Evolutionary conservation across 768 basidiomycete species (phyloP).

Genomic region (Kwoniella botswanensis): DNA sequence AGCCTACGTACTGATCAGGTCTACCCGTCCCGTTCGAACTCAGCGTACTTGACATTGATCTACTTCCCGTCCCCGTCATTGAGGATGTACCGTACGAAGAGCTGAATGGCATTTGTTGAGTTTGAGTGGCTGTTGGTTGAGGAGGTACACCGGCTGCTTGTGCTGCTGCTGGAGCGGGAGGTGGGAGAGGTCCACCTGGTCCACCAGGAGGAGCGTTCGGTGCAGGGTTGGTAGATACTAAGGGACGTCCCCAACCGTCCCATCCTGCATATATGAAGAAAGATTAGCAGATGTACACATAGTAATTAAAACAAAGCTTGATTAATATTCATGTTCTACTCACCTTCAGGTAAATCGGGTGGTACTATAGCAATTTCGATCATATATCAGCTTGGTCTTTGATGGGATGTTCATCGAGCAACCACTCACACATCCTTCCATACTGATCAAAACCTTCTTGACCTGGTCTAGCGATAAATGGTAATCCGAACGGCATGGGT

Average conservation of each 20-base stretch:
- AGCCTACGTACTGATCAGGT: slow-evolving; percentile 52
- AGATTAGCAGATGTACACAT: too few species aligned
- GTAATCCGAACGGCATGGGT: slow-evolving; percentile 52
- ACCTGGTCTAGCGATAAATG: slow-evolving; percentile 53
- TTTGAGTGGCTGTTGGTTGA: slow-evolving; percentile 11
- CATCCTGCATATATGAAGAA: slow-evolving; percentile 30
- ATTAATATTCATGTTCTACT: neutral
- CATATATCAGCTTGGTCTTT: neutral
- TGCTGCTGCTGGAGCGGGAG: slow-evolving; percentile 5
- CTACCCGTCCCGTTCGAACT: slow-evolving; percentile 30
- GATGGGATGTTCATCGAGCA: neutral
- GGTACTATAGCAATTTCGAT: slow-evolving; percentile 39
- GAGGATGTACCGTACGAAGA: neutral
- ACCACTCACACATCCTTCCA: slow-evolving; percentile 48
- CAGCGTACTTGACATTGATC: slow-evolving; percentile 1
- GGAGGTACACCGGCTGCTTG: slow-evolving; percentile 1
- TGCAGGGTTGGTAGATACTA: slow-evolving; percentile 31
- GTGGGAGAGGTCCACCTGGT: slow-evolving; percentile 10
- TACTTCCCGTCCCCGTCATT: neutral
- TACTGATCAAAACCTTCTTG: slow-evolving; percentile 55
- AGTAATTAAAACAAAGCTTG: neutral
- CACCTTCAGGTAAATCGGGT: slow-evolving; percentile 50
- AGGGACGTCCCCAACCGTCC: slow-evolving; percentile 53
- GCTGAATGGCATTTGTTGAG: slow-evolving; percentile 36
- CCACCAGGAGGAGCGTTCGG: slow-evolving; percentile 7